phyloP scores from a whole-genome alignment of 2,329 filamentous ascomycete genomes.

The Coniella lustricola region DNA sequence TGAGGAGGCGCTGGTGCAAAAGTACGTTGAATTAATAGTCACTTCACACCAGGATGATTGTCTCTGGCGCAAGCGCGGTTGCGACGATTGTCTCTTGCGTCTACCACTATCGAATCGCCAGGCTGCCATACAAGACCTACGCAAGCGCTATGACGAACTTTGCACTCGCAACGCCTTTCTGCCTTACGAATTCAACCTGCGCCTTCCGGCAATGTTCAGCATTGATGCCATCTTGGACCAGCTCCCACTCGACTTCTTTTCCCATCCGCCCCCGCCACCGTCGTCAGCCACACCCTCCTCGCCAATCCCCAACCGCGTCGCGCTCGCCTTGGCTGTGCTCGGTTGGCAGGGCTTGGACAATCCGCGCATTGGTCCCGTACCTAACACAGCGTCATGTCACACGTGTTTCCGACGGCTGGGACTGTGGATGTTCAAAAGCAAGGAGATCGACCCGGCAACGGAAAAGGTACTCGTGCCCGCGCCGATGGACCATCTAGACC shows the following conservation, averaged over 20 bases:
- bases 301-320: slow-evolving; percentile 46
- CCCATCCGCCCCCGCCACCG: slow-evolving; percentile 30
- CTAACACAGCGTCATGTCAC: slow-evolving; percentile 70
- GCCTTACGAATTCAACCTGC: slow-evolving; percentile 56
- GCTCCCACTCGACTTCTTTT: slow-evolving; percentile 50
- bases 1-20: slow-evolving; percentile 63
- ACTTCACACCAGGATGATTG: slow-evolving; percentile 74
- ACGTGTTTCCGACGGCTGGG: slow-evolving; percentile 85
- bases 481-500: slow-evolving; percentile 61
- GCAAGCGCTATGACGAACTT: slow-evolving; percentile 59
- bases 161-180: slow-evolving; percentile 46
- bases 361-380: slow-evolving; percentile 49
- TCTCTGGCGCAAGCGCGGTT: slow-evolving; percentile 80
- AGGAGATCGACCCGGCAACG: slow-evolving; percentile 50
- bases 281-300: slow-evolving; percentile 24
- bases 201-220: slow-evolving; percentile 45
- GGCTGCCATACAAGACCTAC: slow-evolving; percentile 50
- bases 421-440: slow-evolving; percentile 87
- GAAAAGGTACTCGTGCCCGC: slow-evolving; percentile 48
- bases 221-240: slow-evolving; percentile 42
- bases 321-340: slow-evolving; percentile 62
- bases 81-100: slow-evolving; percentile 62
- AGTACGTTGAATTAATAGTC: slow-evolving; percentile 67
- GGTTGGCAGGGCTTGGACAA: slow-evolving; percentile 67
- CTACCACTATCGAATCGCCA: slow-evolving; percentile 57